Percentiles rank a stretch among this genome's conserved stretches.
phyloP scores from a whole-genome alignment of 331 rosid genomes.

The Rhamnella rubrinervis region DNA sequence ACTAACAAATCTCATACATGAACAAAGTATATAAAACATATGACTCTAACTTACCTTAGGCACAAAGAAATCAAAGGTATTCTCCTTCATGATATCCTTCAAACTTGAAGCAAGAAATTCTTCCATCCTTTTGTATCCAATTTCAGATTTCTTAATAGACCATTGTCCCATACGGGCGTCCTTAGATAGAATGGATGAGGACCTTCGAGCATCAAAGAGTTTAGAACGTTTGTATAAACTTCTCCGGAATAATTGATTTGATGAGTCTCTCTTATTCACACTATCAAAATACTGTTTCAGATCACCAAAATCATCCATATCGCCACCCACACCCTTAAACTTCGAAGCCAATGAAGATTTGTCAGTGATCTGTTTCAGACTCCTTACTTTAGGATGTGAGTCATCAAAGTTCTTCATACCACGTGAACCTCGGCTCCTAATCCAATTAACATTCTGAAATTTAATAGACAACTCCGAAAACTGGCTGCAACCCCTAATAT shows the following conservation, averaged over 20 bases:
- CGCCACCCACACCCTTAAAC: conserved; percentile 47
- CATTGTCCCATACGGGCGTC: conserved; percentile 97
- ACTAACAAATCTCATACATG: background rate
- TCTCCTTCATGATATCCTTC: conserved; percentile 88
- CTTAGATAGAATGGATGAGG: conserved; percentile 94
- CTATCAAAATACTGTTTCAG: conserved; percentile 89
- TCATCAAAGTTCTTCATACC: conserved; percentile 53
- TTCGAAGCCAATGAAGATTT: conserved; percentile 55
- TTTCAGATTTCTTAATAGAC: conserved; percentile 92
- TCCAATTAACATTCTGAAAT: conserved; percentile 71
- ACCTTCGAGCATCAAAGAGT: conserved; percentile 93
- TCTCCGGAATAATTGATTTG: conserved; percentile 74
- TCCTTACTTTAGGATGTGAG: conserved; percentile 55
- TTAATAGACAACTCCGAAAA: conserved; percentile 64
- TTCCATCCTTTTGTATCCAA: conserved; percentile 89
- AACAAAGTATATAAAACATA: conserved; percentile 4
- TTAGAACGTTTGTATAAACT: conserved; percentile 96
- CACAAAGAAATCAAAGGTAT: conserved; percentile 75
- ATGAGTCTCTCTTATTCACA: conserved; percentile 90
- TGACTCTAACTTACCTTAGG: conserved; percentile 60
- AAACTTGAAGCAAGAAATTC: conserved; percentile 83
- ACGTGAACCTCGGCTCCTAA: conserved; percentile 63
- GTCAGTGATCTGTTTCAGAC: conserved; percentile 69
- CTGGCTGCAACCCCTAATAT: conserved; percentile 89
- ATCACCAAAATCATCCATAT: conserved; percentile 84